phyloP scores from a whole-genome alignment of 2,329 filamentous ascomycete species.

The Fusarium piperis region DNA sequence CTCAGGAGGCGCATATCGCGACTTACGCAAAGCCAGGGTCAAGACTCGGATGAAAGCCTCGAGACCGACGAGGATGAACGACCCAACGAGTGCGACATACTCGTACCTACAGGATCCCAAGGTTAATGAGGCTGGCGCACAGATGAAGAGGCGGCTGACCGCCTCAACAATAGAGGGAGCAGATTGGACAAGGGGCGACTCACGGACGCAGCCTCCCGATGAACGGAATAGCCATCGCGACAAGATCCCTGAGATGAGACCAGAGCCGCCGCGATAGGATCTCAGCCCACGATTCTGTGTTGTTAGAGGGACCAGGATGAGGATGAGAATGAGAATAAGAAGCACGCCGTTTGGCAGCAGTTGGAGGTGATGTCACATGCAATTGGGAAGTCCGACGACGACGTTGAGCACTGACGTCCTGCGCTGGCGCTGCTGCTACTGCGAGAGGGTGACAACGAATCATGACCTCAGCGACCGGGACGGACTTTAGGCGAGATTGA shows the following conservation, averaged over 20 bases:
- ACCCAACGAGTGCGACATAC: conserved; percentile 86
- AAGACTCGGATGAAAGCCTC: conserved; percentile 86
- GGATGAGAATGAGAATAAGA: conserved; percentile 13
- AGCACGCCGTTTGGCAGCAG: conserved; percentile 4
- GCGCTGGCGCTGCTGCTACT: neutral
- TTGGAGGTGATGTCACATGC: conserved; percentile 44
- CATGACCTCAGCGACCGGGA: conserved; percentile 32
- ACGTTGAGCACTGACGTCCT: conserved; percentile 20
- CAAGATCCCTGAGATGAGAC: conserved; percentile 7
- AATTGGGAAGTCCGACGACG: conserved; percentile 12
- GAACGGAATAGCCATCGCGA: conserved; percentile 62
- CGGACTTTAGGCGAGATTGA: conserved; percentile 27
- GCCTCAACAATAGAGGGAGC: neutral
- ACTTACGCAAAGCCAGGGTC: conserved; percentile 86
- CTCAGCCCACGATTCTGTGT: conserved; percentile 4
- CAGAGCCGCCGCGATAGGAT: conserved; percentile 10
- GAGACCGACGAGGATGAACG: conserved; percentile 82
- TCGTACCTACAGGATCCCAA: conserved; percentile 67
- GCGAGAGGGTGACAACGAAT: conserved; percentile 18
- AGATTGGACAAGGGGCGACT: conserved; percentile 40
- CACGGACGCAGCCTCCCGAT: conserved; percentile 63
- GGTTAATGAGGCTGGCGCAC: conserved; percentile 26
- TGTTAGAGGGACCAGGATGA: conserved; percentile 16
- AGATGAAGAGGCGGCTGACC: neutral
- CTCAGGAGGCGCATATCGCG: neutral